Conservation (phyloP, 176 grass and related monocot genomes). For the Aegilops bicornis region DNA sequence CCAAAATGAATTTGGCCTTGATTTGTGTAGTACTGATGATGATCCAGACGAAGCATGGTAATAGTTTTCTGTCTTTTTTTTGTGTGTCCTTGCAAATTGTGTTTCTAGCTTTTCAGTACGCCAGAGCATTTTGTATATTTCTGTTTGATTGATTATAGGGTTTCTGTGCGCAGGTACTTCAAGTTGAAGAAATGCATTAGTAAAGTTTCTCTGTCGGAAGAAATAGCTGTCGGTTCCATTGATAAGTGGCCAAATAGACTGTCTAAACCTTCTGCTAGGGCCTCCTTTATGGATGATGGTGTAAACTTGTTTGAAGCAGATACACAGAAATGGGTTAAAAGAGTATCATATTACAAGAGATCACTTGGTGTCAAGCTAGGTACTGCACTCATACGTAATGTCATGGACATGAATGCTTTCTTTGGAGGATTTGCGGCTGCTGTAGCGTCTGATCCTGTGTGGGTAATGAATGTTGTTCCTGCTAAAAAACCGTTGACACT, state of each 20-base stretch:
- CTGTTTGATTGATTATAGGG: slow-evolving; percentile 18
- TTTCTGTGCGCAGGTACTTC: slow-evolving; percentile 66
- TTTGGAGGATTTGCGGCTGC: slow-evolving; percentile 77
- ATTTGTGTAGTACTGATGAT: slow-evolving; percentile 58
- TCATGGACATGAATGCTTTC: slow-evolving; percentile 97
- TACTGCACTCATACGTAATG: slow-evolving; percentile 52
- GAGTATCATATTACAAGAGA: slow-evolving; percentile 83
- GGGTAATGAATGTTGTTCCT: slow-evolving; percentile 98
- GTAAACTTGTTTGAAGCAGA: slow-evolving; percentile 62
- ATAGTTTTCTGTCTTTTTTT: not conserved
- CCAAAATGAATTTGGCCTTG: slow-evolving; percentile 61
- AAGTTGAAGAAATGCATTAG: slow-evolving; percentile 79
- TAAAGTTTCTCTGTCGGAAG: slow-evolving; percentile 40
- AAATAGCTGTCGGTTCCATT: slow-evolving; percentile 66
- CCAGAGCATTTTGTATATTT: not conserved
- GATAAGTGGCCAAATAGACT: slow-evolving; percentile 79
- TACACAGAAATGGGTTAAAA: slow-evolving; percentile 58
- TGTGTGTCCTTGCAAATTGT: slow-evolving; percentile 5
- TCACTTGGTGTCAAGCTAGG: slow-evolving; percentile 77
- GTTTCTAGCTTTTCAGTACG: not conserved
- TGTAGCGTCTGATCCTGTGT: slow-evolving; percentile 68
- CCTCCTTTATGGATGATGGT: slow-evolving; percentile 54
- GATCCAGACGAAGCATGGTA: slow-evolving; percentile 92
- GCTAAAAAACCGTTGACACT: slow-evolving; percentile 67
- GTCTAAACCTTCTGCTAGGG: slow-evolving; percentile 60